These are phyloP conservation scores for Saccharomyces hybrid DNA, from an alignment of 1,139 yeast species.

Conservation along the genomic window DNA sequence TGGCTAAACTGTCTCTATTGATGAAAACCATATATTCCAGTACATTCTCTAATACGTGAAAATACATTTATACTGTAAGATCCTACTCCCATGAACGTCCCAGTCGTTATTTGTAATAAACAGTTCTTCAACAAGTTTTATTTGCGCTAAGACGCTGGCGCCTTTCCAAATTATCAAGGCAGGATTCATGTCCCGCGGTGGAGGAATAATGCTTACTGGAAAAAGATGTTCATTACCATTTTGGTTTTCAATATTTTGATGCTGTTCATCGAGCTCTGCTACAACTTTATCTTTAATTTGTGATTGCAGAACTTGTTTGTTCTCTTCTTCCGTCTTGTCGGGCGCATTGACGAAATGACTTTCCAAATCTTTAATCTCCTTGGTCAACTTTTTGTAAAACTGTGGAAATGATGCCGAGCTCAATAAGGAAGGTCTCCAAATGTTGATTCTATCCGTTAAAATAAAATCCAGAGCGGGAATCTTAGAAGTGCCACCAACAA, in stretches of 20 bases:
- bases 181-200: conserved; percentile 89
- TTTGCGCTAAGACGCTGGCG: conserved; percentile 75
- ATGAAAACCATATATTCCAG: too few species aligned
- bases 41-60: conserved; percentile 54
- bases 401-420: conserved; percentile 49
- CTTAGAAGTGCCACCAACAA: conserved; percentile 90
- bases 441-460: conserved; percentile 71
- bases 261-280: conserved; percentile 34
- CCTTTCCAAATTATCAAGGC: conserved; percentile 85
- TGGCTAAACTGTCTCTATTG: too few species aligned
- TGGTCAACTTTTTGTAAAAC: conserved; percentile 39
- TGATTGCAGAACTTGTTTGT: conserved; percentile 18
- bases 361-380: conserved; percentile 30
- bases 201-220: conserved; percentile 62
- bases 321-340: not conserved
- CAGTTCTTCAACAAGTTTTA: conserved; percentile 80
- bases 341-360: conserved; percentile 5
- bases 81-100: conserved; percentile 75
- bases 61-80: conserved; percentile 73
- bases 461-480: conserved; percentile 71
- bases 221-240: conserved; percentile 35
- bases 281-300: conserved; percentile 34
- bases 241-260: conserved; percentile 35
- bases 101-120: conserved; percentile 78
- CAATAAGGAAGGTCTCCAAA: conserved; percentile 67